Conservation (phyloP, 768 basidiomycete species). For the Boletus rubroflammeus region DNA sequence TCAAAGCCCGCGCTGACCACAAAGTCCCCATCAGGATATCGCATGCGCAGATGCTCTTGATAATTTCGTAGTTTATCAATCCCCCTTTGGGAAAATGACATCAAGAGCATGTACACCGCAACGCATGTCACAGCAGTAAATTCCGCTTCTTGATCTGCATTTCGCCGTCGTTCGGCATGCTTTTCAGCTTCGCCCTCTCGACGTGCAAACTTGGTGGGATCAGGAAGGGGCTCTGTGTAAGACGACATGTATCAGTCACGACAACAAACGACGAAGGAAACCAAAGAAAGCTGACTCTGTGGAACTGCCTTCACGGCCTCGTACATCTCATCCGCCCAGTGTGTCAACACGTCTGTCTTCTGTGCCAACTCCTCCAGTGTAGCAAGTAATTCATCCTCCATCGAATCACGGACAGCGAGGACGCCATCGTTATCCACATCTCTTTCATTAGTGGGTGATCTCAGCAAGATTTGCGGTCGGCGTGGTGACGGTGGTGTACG, state of each 20-base stretch:
- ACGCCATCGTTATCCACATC: slow-evolving; percentile 28
- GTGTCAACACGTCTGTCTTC: slow-evolving; percentile 91
- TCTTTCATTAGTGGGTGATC: slow-evolving; percentile 36
- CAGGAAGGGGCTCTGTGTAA: slow-evolving; percentile 68
- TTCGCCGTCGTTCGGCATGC: slow-evolving; percentile 62
- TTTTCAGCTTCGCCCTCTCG: slow-evolving; percentile 71
- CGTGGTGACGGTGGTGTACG: slow-evolving; percentile 53
- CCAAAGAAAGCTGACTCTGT: slow-evolving; percentile 56
- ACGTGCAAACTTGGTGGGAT: slow-evolving; percentile 70
- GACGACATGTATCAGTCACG: slow-evolving; percentile 1
- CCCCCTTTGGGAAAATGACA: slow-evolving; percentile 91
- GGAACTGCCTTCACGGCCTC: slow-evolving; percentile 83
- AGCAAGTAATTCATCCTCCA: slow-evolving; percentile 82
- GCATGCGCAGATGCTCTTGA: slow-evolving; percentile 81
- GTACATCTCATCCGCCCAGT: slow-evolving; percentile 95
- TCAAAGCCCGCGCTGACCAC: slow-evolving; percentile 77
- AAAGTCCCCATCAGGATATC: slow-evolving; percentile 70
- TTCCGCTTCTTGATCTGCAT: slow-evolving; percentile 76
- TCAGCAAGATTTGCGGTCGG: slow-evolving; percentile 49
- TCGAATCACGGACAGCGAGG: slow-evolving; percentile 49
- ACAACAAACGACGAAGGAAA: neutral
- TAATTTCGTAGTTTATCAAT: slow-evolving; percentile 77
- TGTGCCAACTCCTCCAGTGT: slow-evolving; percentile 86
- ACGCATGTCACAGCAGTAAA: slow-evolving; percentile 83
- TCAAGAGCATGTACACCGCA: slow-evolving; percentile 84